phyloP scores from a whole-genome alignment of 345 rosid species.

The Sapria himalayana region DNA sequence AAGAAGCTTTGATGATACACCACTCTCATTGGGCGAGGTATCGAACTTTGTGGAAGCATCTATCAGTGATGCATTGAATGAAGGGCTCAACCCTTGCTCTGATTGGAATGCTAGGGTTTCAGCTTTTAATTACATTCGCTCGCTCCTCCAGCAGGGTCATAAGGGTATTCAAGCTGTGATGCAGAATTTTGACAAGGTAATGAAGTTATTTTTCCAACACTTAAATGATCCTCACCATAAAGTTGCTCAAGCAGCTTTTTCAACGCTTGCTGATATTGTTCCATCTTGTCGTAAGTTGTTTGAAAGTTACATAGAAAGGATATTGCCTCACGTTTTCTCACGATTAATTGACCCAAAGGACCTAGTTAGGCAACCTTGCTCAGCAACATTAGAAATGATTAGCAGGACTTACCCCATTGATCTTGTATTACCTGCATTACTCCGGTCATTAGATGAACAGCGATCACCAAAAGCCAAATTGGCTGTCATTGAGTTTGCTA shows the following conservation, averaged over 20 bases:
- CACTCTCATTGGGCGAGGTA: constrained; percentile 59
- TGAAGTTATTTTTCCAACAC: constrained; percentile 95
- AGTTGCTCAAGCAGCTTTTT: constrained; percentile 97
- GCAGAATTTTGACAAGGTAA: constrained; percentile 90
- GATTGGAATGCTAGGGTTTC: constrained; percentile 97
- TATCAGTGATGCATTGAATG: constrained; percentile 66
- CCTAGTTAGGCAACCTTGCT: constrained; percentile 87
- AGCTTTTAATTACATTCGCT: constrained; percentile 68
- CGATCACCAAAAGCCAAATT: constrained; percentile 95
- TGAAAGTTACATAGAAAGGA: constrained; percentile 95
- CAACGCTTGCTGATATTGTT: constrained; percentile 82
- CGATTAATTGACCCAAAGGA: constrained; percentile 94
- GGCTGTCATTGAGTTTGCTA: constrained; percentile 88
- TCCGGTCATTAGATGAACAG: constrained; percentile 95
- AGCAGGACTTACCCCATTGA: constrained; percentile 82
- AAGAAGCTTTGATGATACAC: constrained; percentile 91
- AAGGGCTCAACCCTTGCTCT: constrained; percentile 76
- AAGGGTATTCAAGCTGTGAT: constrained; percentile 86
- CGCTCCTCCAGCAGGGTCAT: constrained; percentile 81
- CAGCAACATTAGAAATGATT: constrained; percentile 76
- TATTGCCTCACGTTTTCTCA: constrained; percentile 90
- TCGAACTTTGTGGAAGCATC: constrained; percentile 56
- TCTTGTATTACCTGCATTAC: constrained; percentile 81
- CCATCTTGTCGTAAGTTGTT: constrained; percentile 93
- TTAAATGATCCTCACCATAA: constrained; percentile 99